A percentile compares a stretch with the other conserved stretches of the same genome.
phyloP scores from a whole-genome alignment of 441 rosid species.

The Manihot esculenta region DNA sequence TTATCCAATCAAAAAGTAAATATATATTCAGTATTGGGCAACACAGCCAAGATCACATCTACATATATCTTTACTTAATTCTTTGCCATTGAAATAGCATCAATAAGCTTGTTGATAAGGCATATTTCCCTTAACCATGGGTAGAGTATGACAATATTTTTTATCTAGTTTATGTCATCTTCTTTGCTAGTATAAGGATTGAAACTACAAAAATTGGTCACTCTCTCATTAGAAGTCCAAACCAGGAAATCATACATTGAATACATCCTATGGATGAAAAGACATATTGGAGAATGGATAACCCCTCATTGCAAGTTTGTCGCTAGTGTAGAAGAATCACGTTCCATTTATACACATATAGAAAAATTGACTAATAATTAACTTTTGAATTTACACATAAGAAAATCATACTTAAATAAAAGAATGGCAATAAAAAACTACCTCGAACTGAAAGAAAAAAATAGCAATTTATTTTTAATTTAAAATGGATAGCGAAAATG shows the following conservation, averaged over 20 bases:
- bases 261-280: constrained; percentile 45
- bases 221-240: constrained; percentile 57
- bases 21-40: too few species aligned
- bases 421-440: too few species aligned
- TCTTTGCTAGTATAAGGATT: constrained; percentile 56
- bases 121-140: constrained; percentile 69
- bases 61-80: constrained; percentile 35
- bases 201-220: constrained; percentile 51
- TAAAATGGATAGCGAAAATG: too few species aligned
- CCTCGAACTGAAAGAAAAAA: too few species aligned
- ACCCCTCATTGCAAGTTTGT: too few species aligned
- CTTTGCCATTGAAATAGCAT: constrained; percentile 44
- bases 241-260: constrained; percentile 72
- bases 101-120: constrained; percentile 48
- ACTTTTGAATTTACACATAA: too few species aligned
- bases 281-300: constrained; percentile 27
- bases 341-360: too few species aligned
- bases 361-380: too few species aligned
- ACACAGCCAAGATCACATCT: constrained; percentile 64
- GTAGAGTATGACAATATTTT: constrained; percentile 34
- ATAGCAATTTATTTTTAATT: too few species aligned
- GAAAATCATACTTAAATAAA: too few species aligned
- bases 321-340: too few species aligned
- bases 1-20: too few species aligned
- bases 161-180: constrained; percentile 39